Conservation (phyloP, 1,284 basidiomycete species). For the Papiliotrema laurentii region DNA sequence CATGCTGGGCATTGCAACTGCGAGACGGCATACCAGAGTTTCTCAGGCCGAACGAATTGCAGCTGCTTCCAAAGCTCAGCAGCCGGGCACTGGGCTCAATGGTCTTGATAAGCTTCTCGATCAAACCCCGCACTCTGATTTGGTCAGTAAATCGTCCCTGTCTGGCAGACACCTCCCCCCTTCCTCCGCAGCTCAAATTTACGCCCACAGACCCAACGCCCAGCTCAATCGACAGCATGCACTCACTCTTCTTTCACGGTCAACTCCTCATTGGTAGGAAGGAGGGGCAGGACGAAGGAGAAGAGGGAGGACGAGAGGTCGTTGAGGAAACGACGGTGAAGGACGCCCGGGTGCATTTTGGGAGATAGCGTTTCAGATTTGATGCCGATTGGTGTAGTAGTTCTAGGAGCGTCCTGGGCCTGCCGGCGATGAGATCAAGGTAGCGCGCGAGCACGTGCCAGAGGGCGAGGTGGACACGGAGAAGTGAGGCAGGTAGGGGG, state of each 20-base stretch:
- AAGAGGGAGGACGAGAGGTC: constrained; percentile 49
- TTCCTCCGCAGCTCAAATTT: neutral
- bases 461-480: no score
- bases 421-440: no score
- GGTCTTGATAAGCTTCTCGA: constrained; percentile 89
- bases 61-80: constrained; percentile 87
- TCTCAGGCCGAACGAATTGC: constrained; percentile 89
- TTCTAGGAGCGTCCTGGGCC: no score
- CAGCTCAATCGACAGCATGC: neutral
- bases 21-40: constrained; percentile 70
- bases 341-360: constrained; percentile 43
- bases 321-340: constrained; percentile 46
- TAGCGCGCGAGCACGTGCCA: no score
- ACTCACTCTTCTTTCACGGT: constrained; percentile 80
- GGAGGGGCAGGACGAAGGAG: constrained; percentile 73
- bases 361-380: no score
- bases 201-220: no score
- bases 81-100: constrained; percentile 89
- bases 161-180: no score
- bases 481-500: no score
- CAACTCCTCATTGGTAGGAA: constrained; percentile 84
- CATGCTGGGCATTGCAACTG: neutral
- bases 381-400: no score
- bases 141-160: no score
- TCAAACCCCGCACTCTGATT: constrained; percentile 70